phyloP scores from a whole-genome alignment of 2,329 filamentous ascomycete genomes.

The Diaporthe humulicola region DNA sequence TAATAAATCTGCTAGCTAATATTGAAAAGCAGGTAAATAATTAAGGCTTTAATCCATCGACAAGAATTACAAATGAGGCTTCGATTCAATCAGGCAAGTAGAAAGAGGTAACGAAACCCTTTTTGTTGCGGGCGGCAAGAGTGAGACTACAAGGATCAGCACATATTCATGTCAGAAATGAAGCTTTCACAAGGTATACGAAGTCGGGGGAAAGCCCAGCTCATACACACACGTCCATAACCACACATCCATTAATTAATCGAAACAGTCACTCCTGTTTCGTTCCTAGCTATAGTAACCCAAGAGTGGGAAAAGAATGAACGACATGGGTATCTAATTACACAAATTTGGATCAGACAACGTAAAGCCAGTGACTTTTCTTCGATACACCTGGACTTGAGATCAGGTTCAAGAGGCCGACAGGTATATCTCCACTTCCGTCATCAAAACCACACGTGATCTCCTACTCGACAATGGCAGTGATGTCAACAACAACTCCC shows the following conservation, averaged over 20 bases:
- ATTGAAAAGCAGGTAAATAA: no score
- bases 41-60: neutral
- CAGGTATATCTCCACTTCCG: neutral
- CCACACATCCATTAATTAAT: neutral
- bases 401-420: neutral
- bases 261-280: neutral
- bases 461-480: neutral
- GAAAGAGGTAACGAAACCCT: no score
- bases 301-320: slow-evolving; percentile 26
- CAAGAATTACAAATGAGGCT: neutral
- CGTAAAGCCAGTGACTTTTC: neutral
- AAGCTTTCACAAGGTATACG: neutral
- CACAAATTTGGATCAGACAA: neutral
- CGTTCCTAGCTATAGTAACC: slow-evolving; percentile 10
- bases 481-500: slow-evolving; percentile 8
- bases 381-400: neutral
- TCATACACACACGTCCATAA: neutral
- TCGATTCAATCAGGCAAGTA: neutral
- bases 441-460: neutral
- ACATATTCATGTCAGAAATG: no score
- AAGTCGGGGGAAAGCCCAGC: neutral
- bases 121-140: neutral
- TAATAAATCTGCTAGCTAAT: neutral
- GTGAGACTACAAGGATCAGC: neutral
- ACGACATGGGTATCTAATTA: slow-evolving; percentile 30